Conservation (phyloP, 1,284 basidiomycete species). For the Vanrija sp. region DNA sequence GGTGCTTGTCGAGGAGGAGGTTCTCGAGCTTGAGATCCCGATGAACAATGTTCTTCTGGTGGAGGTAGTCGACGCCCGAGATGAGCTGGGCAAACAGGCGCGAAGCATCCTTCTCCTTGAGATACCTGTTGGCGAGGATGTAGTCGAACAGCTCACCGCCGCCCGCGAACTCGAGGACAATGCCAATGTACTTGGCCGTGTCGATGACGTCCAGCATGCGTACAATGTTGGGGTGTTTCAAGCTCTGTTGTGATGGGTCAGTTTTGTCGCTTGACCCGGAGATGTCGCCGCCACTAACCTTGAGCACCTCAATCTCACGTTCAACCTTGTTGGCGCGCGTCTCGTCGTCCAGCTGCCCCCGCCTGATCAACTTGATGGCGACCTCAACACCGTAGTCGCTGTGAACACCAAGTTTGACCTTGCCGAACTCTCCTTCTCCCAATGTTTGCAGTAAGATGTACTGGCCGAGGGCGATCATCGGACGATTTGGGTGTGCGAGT, state of each 20-base stretch:
- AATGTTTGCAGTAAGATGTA: slow-evolving; percentile 92
- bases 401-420: slow-evolving; percentile 97
- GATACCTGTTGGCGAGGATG: slow-evolving; percentile 95
- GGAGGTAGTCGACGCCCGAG: slow-evolving; percentile 97
- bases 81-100: slow-evolving; percentile 98
- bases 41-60: slow-evolving; percentile 98
- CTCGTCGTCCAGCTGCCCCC: slow-evolving; percentile 84
- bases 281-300: slow-evolving; percentile 54
- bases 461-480: slow-evolving; percentile 88
- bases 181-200: slow-evolving; percentile 99
- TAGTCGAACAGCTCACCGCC: slow-evolving; percentile 99
- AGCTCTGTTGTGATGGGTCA: slow-evolving; percentile 59
- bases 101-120: slow-evolving; percentile 91
- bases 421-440: slow-evolving; percentile 98
- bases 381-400: slow-evolving; percentile 94
- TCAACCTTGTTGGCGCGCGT: slow-evolving; percentile 92
- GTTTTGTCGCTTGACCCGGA: not conserved
- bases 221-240: slow-evolving; percentile 98
- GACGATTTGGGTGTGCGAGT: slow-evolving; percentile 73
- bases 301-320: slow-evolving; percentile 93
- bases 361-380: slow-evolving; percentile 96
- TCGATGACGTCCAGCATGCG: slow-evolving; percentile 98
- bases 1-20: slow-evolving; percentile 89
- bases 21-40: slow-evolving; percentile 99
- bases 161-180: slow-evolving; percentile 97